Evolutionary conservation across 768 basidiomycete species (phyloP).

Genomic region (Flagelloscypha sp.): DNA sequence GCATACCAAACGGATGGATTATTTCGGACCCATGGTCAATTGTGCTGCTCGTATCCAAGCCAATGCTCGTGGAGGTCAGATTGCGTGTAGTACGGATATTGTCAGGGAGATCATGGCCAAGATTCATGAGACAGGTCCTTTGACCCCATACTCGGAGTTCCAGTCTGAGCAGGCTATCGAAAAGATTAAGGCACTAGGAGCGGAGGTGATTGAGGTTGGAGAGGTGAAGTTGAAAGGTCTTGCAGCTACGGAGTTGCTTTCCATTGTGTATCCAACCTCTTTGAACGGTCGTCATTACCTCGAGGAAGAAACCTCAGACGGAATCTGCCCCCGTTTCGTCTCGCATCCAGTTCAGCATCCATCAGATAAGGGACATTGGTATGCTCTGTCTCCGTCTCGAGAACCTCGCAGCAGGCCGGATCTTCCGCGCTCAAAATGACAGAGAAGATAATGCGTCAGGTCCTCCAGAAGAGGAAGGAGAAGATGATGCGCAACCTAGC

Average conservation of each 20-base stretch:
- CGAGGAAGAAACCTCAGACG: conserved; percentile 23
- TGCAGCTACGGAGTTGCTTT: conserved; percentile 59
- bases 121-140: conserved; percentile 43
- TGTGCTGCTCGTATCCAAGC: conserved; percentile 80
- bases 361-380: conserved; percentile 67
- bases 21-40: conserved; percentile 95
- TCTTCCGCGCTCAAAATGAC: conserved; percentile 34
- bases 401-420: conserved; percentile 53
- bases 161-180: conserved; percentile 60
- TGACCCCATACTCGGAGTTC: conserved; percentile 51
- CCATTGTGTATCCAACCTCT: conserved; percentile 50
- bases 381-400: conserved; percentile 73
- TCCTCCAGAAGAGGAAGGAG: conserved; percentile 10
- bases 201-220: conserved; percentile 68
- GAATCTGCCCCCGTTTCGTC: too few relatives aligned
- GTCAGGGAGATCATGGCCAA: conserved; percentile 69
- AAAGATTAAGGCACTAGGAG: conserved; percentile 64
- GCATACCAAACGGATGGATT: conserved; percentile 93
- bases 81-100: conserved; percentile 85
- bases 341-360: conserved; percentile 60
- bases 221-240: conserved; percentile 85
- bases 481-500: conserved; percentile 18
- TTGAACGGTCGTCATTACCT: conserved; percentile 47
- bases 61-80: conserved; percentile 84
- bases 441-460: conserved; percentile 23